Base-by-base conservation (phyloP, 345 rosid genomes). In the Eucalyptus erythrocorys region DNA sequence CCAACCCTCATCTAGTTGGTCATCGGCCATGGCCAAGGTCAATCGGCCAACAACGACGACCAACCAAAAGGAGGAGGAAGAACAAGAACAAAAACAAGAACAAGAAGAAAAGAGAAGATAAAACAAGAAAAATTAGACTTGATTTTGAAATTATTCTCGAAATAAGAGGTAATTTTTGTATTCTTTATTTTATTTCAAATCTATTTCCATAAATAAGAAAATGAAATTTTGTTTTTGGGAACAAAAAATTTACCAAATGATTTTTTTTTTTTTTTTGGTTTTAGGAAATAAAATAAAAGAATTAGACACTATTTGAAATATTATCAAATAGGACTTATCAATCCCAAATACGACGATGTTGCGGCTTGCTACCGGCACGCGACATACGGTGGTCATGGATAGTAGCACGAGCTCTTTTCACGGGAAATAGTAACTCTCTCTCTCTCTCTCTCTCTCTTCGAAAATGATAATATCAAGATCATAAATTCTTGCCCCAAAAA, bases 271-370 rank as follows among this genome's bases (percentile, higher is more conserved):
- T 17, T 19, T 1, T 51, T 49, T n/a, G n/a, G 1, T 50, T 51
- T 51, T 0, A 0, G 19, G 1, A 19, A 51, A 19, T 19, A 51
- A 19, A 51, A 51, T 17, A 51, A 51, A 19, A 19, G 0, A 19
- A 51, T 7, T 5, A 19, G 0, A 1, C 2, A 51, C 0, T 19
- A 51, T 19, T 0, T 51, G 0, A 0, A 51, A 0, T 3, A 19
- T 19, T 19, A 7, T 10, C 24, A 51, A 50, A 16, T 0, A 6
- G 0, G 22, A 22, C 9, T 19, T 17, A 51, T 51, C 45, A 10
- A 7, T 4, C 82, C 4, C 14, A 13, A 6, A 21, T 40, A 37
- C 30, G 82, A 40, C 3, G 30, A 14, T 40, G 21, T n/a, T 19
- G 76, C 3, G 5, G 37, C 40, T 7, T 4, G 76, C 40, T n/a